Percentiles rank a stretch among this genome's conserved stretches.
Conservation (phyloP, 2,329 filamentous ascomycete genomes). For the Chaetomium sp. region DNA sequence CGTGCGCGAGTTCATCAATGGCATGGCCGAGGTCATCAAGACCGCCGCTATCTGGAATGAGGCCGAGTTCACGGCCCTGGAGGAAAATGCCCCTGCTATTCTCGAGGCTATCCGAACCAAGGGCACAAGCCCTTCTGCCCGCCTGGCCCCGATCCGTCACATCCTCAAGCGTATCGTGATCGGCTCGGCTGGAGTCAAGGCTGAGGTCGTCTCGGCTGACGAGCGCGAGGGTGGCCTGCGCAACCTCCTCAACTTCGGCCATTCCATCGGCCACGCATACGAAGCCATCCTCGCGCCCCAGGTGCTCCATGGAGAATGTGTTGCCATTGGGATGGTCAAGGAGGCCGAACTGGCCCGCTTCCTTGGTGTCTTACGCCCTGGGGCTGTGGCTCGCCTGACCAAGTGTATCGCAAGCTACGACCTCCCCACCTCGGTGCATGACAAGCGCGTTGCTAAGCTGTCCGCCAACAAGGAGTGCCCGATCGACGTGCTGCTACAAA, state of each 20-base stretch:
- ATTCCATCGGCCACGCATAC: slow-evolving; percentile 95
- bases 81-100: slow-evolving; percentile 72
- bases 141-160: slow-evolving; percentile 61
- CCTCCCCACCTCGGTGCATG: slow-evolving; percentile 75
- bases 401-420: slow-evolving; percentile 96
- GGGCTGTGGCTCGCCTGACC: slow-evolving; percentile 78
- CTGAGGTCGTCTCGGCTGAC: slow-evolving; percentile 86
- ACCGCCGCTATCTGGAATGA: slow-evolving; percentile 96
- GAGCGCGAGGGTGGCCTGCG: slow-evolving; percentile 90
- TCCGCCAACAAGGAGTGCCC: slow-evolving; percentile 84
- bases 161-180: slow-evolving; percentile 75
- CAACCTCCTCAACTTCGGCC: slow-evolving; percentile 94
- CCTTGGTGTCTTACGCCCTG: slow-evolving; percentile 75
- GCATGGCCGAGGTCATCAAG: slow-evolving; percentile 97
- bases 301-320: slow-evolving; percentile 89
- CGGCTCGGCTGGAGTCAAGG: slow-evolving; percentile 88
- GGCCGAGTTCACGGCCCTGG: slow-evolving; percentile 74
- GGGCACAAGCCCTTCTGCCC: slow-evolving; percentile 39
- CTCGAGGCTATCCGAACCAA: slow-evolving; percentile 63
- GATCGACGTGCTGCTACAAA: slow-evolving; percentile 76
- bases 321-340: slow-evolving; percentile 97
- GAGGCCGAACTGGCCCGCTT: slow-evolving; percentile 90
- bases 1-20: slow-evolving; percentile 90
- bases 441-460: slow-evolving; percentile 73
- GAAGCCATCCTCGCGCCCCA: slow-evolving; percentile 95